phyloP scores from a whole-genome alignment of 1,284 basidiomycete genomes.

The Sanghuangporus sanghuang region DNA sequence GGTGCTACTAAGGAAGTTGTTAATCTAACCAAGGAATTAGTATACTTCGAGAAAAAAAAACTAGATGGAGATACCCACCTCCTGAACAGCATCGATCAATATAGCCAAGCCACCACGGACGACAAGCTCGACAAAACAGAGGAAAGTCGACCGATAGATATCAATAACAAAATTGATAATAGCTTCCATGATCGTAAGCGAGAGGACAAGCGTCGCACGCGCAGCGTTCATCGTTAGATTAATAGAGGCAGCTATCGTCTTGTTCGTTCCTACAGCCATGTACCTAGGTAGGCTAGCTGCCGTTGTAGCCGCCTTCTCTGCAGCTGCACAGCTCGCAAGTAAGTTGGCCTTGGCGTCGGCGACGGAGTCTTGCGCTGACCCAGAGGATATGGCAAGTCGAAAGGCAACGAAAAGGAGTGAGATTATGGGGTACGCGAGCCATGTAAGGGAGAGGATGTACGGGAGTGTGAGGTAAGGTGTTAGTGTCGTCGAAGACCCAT shows the following conservation, averaged over 20 bases:
- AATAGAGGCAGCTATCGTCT: slow-evolving; percentile 69
- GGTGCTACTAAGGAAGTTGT: slow-evolving; percentile 57
- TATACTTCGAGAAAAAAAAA: too few species aligned
- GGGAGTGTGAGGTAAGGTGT: slow-evolving; percentile 80
- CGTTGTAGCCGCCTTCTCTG: slow-evolving; percentile 77
- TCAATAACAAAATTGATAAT: slow-evolving; percentile 91
- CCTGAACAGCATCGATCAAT: slow-evolving; percentile 76
- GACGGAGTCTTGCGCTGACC: slow-evolving; percentile 62
- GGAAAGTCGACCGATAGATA: slow-evolving; percentile 84
- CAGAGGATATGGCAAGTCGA: slow-evolving; percentile 69
- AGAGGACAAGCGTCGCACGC: slow-evolving; percentile 64
- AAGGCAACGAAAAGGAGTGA: slow-evolving; percentile 86
- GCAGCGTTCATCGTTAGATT: slow-evolving; percentile 77
- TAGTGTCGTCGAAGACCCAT: slow-evolving; percentile 42
- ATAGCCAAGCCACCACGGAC: slow-evolving; percentile 79
- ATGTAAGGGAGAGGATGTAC: slow-evolving; percentile 78
- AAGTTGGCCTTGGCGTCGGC: slow-evolving; percentile 67
- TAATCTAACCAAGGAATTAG: slow-evolving; percentile 47
- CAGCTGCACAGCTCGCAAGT: slow-evolving; percentile 74
- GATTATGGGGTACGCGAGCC: slow-evolving; percentile 80
- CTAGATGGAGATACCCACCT: slow-evolving; percentile 43
- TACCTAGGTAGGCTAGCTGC: slow-evolving; percentile 85
- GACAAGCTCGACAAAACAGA: slow-evolving; percentile 90
- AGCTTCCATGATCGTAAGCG: slow-evolving; percentile 77
- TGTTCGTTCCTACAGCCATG: slow-evolving; percentile 80